Conservation (phyloP, 2,329 filamentous ascomycete species). For the Pseudogymnoascus sp. region DNA sequence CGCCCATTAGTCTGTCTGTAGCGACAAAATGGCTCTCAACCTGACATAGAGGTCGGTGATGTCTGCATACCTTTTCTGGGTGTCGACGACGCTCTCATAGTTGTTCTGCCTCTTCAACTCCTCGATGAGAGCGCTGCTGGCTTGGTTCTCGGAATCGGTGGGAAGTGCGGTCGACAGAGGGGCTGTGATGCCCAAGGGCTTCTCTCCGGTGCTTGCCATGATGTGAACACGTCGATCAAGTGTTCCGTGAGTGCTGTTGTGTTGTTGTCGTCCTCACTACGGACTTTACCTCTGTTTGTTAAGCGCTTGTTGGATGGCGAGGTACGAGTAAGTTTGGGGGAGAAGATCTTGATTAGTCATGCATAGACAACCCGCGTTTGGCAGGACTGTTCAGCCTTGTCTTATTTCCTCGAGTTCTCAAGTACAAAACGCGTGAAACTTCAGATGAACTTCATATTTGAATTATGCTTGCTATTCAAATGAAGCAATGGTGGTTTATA, state of each 20-base stretch:
- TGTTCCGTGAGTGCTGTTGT: not conserved
- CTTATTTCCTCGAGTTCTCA: not conserved
- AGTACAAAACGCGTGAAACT: not conserved
- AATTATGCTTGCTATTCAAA: not conserved
- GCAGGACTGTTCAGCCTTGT: not conserved
- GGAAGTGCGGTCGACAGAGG: slow-evolving; percentile 73
- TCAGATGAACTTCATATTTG: not conserved
- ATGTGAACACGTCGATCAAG: slow-evolving; percentile 8
- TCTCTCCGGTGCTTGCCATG: slow-evolving; percentile 23
- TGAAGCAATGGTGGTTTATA: not conserved
- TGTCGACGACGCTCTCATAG: slow-evolving; percentile 78
- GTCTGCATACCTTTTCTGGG: slow-evolving; percentile 60
- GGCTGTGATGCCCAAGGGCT: slow-evolving; percentile 59
- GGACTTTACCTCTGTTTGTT: slow-evolving; percentile 3
- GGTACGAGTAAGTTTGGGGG: slow-evolving; percentile 3
- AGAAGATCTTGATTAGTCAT: slow-evolving; percentile 1
- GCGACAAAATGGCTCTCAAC: not conserved
- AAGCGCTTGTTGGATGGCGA: not conserved
- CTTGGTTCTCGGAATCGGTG: slow-evolving; percentile 64
- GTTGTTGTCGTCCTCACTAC: not conserved
- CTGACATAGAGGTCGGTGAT: not conserved
- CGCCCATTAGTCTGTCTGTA: slow-evolving; percentile 14
- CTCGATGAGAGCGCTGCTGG: slow-evolving; percentile 70
- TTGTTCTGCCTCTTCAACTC: slow-evolving; percentile 86
- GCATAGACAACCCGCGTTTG: not conserved